phyloP scores from a whole-genome alignment of 495 filamentous ascomycete genomes.

The Trichoderma orchidacearum region DNA sequence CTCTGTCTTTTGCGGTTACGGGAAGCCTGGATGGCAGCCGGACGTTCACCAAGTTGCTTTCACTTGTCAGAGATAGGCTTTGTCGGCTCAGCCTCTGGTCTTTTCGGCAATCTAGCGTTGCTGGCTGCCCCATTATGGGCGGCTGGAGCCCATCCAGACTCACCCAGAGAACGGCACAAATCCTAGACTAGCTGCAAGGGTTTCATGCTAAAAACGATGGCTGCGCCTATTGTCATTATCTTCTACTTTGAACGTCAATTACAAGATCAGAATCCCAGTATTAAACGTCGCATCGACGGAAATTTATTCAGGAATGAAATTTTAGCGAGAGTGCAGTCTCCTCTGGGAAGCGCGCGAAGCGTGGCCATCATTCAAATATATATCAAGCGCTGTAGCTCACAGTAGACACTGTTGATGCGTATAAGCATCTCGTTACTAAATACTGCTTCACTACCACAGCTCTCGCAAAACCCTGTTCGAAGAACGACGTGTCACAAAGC shows the following conservation, averaged over 20 bases:
- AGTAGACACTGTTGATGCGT: too few relatives aligned
- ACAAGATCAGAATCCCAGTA: background rate
- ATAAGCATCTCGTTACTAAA: too few relatives aligned
- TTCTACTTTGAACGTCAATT: background rate
- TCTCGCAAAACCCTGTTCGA: too few relatives aligned
- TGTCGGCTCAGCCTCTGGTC: background rate
- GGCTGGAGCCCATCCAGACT: background rate
- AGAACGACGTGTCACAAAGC: too few relatives aligned
- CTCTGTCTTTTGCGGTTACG: conserved; percentile 33
- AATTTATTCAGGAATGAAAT: background rate
- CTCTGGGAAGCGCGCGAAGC: background rate
- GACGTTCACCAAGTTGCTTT: background rate
- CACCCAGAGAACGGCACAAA: background rate
- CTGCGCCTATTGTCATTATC: background rate
- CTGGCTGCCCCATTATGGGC: background rate
- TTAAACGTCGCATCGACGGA: background rate
- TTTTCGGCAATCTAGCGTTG: background rate
- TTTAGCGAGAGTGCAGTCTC: background rate
- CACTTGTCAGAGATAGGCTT: background rate
- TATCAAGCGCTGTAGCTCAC: background rate
- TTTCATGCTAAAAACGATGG: background rate
- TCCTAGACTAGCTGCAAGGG: background rate
- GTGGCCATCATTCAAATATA: background rate
- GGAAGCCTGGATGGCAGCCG: background rate
- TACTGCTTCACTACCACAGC: too few relatives aligned